Evolutionary conservation across 2,329 filamentous ascomycete species (phyloP).

Genomic region (Cercospora canescens): DNA sequence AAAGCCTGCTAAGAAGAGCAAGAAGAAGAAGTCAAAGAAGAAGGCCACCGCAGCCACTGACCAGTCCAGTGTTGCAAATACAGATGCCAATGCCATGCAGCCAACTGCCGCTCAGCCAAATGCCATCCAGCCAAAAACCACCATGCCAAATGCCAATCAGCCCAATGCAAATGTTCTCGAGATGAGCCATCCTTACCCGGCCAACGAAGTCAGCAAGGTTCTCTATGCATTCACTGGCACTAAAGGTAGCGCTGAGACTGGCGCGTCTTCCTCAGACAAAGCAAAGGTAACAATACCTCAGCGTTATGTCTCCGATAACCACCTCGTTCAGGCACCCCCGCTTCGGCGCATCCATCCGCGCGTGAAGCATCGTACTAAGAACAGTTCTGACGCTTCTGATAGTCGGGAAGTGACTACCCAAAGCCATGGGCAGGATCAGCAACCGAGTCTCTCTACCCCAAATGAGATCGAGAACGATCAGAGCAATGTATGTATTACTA

Average conservation of each 20-base stretch:
- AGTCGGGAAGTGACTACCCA: conserved; percentile 12
- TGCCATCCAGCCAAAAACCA: background rate
- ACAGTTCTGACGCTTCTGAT: conserved; percentile 15
- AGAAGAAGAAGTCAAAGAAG: conserved; percentile 15
- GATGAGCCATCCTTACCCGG: conserved; percentile 9
- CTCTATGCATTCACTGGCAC: conserved; percentile 6
- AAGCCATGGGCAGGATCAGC: background rate
- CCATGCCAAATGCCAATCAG: background rate
- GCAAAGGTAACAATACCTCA: conserved; percentile 8
- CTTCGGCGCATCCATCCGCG: conserved; percentile 1
- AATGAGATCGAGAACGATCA: conserved; percentile 3
- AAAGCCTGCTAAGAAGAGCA: conserved; percentile 14
- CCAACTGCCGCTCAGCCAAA: background rate
- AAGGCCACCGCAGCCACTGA: background rate
- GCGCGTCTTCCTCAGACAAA: background rate
- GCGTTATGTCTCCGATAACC: conserved; percentile 3
- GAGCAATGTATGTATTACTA: conserved; percentile 10
- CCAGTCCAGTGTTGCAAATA: background rate
- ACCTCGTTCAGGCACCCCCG: conserved; percentile 4
- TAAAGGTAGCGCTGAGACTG: background rate
- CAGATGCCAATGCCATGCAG: background rate
- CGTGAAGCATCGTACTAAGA: conserved; percentile 8
- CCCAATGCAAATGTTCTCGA: conserved; percentile 9
- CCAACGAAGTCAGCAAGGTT: conserved; percentile 9
- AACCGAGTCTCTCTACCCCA: background rate